Evolutionary conservation across 2,329 filamentous ascomycete genomes (phyloP), one percentile per base, ranked within the genome.

Genomic region (Venturia aucupariae): DNA sequence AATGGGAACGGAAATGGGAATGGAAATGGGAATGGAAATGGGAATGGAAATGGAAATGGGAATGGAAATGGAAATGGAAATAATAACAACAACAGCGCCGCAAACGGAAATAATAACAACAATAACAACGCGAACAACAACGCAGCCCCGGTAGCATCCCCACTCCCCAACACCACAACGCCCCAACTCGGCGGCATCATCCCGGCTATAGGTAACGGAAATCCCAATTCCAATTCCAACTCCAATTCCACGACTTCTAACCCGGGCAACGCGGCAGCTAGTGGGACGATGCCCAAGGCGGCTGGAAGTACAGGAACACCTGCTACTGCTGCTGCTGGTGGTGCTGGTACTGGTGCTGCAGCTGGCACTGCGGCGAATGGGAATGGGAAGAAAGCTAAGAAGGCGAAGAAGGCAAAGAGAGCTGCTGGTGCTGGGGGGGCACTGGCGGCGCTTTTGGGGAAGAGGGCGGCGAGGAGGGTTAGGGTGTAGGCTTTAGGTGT

Each of bases 331-430:
- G n/a, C 55, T n/a, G n/a, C n/a, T n/a, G n/a, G n/a, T n/a, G n/a
- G n/a, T n/a, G n/a, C n/a, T n/a, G n/a, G n/a, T n/a, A n/a, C 32
- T 39, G 11, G n/a, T 6, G 24, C 30, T 38, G 55, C 8, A 13
- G n/a, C 55, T 41, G 57, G 55, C 1, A 13, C 41, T 35, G 42
- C n/a, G 13, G 27, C 41, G 41, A 51, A 35, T 35, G 32, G 35
- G 5, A 38, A 32, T 8, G 41, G 11, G 17, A 51, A 51, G 61
- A 62, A 62, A 5, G 61, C 22, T 48, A 61, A 61, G 42, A 46
- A 46, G 27, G 60, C 60, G 60, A 61, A 46, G 55, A 60, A 60
- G 22, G 55, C 30, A 15, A 60, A 60, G 30, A 60, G 8, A 6
- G 35, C 32, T 8, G 38, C 2, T 54, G 7, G 1, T 54, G 48